Conservation (phyloP, 2,329 filamentous ascomycete species). For the Calycina herbarum region DNA sequence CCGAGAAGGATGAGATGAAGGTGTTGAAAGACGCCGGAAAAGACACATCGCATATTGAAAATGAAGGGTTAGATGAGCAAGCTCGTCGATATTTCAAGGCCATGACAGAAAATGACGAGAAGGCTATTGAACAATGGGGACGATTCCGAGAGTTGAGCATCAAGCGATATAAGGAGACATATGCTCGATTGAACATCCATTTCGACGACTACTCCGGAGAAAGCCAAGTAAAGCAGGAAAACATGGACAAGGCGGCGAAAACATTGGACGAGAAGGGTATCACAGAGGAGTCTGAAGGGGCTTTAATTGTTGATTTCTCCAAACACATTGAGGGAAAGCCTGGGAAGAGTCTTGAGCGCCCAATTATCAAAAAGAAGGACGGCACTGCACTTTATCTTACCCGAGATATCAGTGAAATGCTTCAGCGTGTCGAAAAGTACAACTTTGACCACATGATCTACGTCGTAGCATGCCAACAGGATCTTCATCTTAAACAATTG, state of each 20-base stretch:
- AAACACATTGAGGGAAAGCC: constrained; percentile 66
- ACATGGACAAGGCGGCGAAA: constrained; percentile 64
- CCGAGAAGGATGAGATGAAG: constrained; percentile 66
- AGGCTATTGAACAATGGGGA: constrained; percentile 62
- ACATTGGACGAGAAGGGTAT: constrained; percentile 64
- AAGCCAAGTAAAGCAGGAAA: constrained; percentile 66
- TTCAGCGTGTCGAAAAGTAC: constrained; percentile 63
- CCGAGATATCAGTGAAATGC: constrained; percentile 73
- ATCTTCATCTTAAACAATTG: constrained; percentile 70
- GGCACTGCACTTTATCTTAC: constrained; percentile 78
- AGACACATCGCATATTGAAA: constrained; percentile 50
- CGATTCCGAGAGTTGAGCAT: constrained; percentile 69
- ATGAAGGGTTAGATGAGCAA: constrained; percentile 67
- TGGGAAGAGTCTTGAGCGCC: constrained; percentile 68
- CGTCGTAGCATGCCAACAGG: constrained; percentile 71
- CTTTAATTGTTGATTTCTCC: constrained; percentile 70
- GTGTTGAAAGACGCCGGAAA: constrained; percentile 39
- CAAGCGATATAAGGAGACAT: constrained; percentile 65
- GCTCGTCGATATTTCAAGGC: constrained; percentile 71
- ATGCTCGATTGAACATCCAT: constrained; percentile 67
- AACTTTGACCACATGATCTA: constrained; percentile 80
- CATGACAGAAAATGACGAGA: constrained; percentile 67
- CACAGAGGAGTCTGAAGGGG: constrained; percentile 69
- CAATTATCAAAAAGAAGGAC: constrained; percentile 71
- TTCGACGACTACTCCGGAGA: constrained; percentile 75